Evolutionary conservation across 116 monocot species (phyloP).

Genomic region (Dioscorea cayenensis): DNA sequence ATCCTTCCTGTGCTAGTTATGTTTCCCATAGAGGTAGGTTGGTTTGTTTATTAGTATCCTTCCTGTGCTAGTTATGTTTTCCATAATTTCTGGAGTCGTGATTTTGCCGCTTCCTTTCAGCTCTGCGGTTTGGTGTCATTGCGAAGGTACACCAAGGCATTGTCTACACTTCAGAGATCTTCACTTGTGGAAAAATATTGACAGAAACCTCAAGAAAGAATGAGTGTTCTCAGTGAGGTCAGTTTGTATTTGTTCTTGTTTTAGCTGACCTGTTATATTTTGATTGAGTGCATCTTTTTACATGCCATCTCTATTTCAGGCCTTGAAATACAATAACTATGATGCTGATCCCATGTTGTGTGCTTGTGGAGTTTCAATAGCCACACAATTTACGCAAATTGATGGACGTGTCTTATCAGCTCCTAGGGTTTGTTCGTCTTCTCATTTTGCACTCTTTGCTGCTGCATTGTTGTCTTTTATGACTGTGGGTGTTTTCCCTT

Average conservation of each 20-base stretch:
- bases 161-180: constrained; percentile 59
- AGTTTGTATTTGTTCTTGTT: neutral
- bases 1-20: no score
- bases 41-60: neutral
- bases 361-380: no score
- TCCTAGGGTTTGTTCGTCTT: no score
- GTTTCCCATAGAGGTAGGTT: constrained; percentile 72
- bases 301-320: no score
- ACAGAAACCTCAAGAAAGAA: constrained; percentile 85
- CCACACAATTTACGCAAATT: no score
- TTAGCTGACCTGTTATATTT: neutral
- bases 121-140: constrained; percentile 55
- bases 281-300: neutral
- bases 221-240: constrained; percentile 57
- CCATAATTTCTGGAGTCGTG: neutral
- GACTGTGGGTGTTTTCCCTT: no score
- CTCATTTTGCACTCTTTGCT: no score
- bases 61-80: neutral
- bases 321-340: no score
- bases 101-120: constrained; percentile 22
- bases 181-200: constrained; percentile 87
- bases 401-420: no score
- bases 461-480: no score
- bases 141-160: constrained; percentile 81
- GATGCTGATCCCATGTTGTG: no score